phyloP scores from a whole-genome alignment of 139 green algal species.

The Edaphochlamys debaryana region DNA sequence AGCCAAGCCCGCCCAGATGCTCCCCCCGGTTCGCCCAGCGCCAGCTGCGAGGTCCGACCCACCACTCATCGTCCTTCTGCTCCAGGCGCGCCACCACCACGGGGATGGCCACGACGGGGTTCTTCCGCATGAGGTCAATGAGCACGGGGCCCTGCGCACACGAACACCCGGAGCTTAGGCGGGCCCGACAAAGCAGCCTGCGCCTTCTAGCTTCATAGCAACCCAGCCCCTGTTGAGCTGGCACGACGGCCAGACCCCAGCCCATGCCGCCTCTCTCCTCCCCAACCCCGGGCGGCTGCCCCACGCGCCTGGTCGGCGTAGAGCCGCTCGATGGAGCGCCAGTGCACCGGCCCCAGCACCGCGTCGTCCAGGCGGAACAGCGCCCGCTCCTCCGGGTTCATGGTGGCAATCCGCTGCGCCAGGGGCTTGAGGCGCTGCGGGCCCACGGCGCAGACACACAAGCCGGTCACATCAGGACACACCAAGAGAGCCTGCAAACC shows the following conservation, averaged over 20 bases:
- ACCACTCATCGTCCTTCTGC: conserved; percentile 96
- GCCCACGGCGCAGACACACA: neutral
- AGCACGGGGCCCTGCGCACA: conserved; percentile 53
- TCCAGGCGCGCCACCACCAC: conserved; percentile 89
- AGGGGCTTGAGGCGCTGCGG: conserved; percentile 69
- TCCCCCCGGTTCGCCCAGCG: no score
- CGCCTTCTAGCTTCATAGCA: no score
- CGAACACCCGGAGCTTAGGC: neutral
- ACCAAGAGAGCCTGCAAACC: no score
- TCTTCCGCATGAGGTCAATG: conserved; percentile 87
- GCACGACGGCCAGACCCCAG: no score
- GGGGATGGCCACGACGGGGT: conserved; percentile 87
- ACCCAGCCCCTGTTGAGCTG: no score
- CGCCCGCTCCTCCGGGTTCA: conserved; percentile 75
- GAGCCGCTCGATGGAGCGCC: conserved; percentile 85
- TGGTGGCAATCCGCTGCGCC: conserved; percentile 58
- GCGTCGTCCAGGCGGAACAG: conserved; percentile 63
- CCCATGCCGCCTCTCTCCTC: no score
- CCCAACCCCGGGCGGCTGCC: no score
- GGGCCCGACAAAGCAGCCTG: no score
- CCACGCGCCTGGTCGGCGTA: conserved; percentile 80
- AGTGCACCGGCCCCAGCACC: conserved; percentile 76
- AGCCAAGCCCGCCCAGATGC: no score
- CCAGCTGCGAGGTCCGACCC: no score
- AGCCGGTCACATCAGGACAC: no score